Evolutionary conservation across 1,139 yeast genomes (phyloP), one percentile per base, ranked within the genome.

Genomic region (Geotrichum aggregatum): DNA sequence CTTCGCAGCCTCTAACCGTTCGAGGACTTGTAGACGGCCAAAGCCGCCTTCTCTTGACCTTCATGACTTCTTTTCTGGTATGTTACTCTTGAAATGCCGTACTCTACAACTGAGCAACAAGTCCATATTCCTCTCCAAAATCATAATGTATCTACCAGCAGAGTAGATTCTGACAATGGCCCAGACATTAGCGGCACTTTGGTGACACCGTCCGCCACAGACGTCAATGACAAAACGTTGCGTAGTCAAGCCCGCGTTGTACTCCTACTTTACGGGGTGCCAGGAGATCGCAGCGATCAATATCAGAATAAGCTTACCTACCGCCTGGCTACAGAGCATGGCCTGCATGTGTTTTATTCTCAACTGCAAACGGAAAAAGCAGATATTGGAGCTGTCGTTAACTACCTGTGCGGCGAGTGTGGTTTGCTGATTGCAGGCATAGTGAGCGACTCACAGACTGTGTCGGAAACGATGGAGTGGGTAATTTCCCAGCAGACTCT

Each of bases 361-460:
- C n/a, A n/a, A n/a, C n/a, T n/a, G n/a, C n/a, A n/a, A n/a, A n/a
- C 81, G 57, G 97, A 89, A 66, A 61, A 82, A 3, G 82, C 78
- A 42, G 96, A 89, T 65, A 72, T 88, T 45, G 81, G 78, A 53
- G 58, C 57, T 5, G 63, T 63, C 1, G 53, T 57, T 39, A 76
- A 77, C 47, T 81, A 73, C 59, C 64, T 82, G 28, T 59, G 62
- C 54, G 39, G 53, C 3, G 44, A 55, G 66, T 67, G 55, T 69
- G 69, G 26, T 46, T 50, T 60, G 54, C 57, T 63, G 2, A 68
- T 87, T 13, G 78, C 61, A 47, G 64, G 67, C 2, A 66, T 87
- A 5, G 79, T 87, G 36, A 83, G 82, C 2, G 98, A 91, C 66
- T 87, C 96, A 0, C 72, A 97, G 55, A 97, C 95, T 3, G 74